phyloP scores from a whole-genome alignment of 2,329 filamentous ascomycete genomes.

The Fusarium anguioides region DNA sequence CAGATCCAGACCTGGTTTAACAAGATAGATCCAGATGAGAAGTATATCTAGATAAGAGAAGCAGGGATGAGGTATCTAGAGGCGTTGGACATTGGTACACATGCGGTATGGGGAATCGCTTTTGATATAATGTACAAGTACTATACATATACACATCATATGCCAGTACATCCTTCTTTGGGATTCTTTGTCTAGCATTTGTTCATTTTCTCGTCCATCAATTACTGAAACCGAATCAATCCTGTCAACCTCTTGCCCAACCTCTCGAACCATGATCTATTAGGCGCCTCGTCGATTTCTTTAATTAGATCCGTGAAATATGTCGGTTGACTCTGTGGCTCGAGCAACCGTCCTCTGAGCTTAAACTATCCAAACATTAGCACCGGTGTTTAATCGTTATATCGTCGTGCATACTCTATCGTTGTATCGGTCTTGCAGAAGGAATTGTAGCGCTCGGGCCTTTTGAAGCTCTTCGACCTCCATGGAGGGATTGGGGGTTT shows the following conservation, averaged over 20 bases:
- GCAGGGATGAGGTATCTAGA: neutral
- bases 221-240: slow-evolving; percentile 67
- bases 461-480: slow-evolving; percentile 66
- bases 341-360: slow-evolving; percentile 61
- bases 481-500: slow-evolving; percentile 47
- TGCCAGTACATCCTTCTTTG: slow-evolving; percentile 32
- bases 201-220: slow-evolving; percentile 5
- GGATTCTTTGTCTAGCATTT: slow-evolving; percentile 29
- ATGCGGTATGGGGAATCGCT: slow-evolving; percentile 24
- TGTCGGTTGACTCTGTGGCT: slow-evolving; percentile 70
- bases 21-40: slow-evolving; percentile 81
- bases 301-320: slow-evolving; percentile 71
- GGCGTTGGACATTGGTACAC: slow-evolving; percentile 28
- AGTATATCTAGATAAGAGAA: slow-evolving; percentile 72
- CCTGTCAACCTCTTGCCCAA: slow-evolving; percentile 67
- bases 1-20: slow-evolving; percentile 85
- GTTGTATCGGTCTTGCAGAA: slow-evolving; percentile 70
- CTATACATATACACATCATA: slow-evolving; percentile 39
- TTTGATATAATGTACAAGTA: slow-evolving; percentile 46
- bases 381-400: neutral
- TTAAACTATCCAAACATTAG: slow-evolving; percentile 49
- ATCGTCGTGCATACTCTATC: slow-evolving; percentile 58
- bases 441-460: slow-evolving; percentile 68
- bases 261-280: slow-evolving; percentile 63
- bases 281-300: slow-evolving; percentile 73